These are phyloP conservation scores for Podosphaera aphanis DNA, from an alignment of 2,329 filamentous ascomycete species.

Conservation along the genomic window DNA sequence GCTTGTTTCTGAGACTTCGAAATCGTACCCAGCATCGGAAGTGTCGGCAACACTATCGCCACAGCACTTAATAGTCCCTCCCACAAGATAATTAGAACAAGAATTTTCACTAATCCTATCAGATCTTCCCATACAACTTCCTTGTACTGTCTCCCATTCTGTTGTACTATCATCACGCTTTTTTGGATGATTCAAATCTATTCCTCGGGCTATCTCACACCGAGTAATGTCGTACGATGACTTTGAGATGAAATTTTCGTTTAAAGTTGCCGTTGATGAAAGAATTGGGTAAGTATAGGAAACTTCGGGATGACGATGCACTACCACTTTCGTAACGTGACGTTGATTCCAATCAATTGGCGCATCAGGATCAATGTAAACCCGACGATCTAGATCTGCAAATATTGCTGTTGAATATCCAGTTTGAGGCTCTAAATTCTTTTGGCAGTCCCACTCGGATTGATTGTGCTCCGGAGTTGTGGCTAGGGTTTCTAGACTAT, in stretches of 20 bases:
- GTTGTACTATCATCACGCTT: background rate
- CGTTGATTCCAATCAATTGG: background rate
- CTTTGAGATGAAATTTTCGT: background rate
- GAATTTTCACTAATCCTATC: background rate
- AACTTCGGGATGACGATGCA: background rate
- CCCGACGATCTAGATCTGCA: background rate
- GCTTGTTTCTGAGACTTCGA: background rate
- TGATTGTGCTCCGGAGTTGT: background rate
- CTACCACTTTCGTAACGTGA: background rate
- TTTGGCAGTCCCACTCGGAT: background rate
- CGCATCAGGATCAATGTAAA: background rate
- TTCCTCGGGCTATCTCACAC: background rate
- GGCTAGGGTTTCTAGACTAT: background rate
- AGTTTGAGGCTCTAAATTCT: background rate
- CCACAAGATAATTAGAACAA: background rate
- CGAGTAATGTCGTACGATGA: background rate
- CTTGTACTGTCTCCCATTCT: constrained; percentile 1
- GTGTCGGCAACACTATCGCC: constrained; percentile 2
- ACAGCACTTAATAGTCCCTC: background rate
- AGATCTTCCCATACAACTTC: background rate
- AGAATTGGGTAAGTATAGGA: background rate
- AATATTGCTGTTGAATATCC: background rate
- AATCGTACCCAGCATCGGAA: background rate
- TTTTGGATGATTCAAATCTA: background rate
- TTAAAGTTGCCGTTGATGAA: background rate